Evolutionary conservation across 495 filamentous ascomycete species (phyloP).

Genomic region (Clohesyomyces aquaticus): DNA sequence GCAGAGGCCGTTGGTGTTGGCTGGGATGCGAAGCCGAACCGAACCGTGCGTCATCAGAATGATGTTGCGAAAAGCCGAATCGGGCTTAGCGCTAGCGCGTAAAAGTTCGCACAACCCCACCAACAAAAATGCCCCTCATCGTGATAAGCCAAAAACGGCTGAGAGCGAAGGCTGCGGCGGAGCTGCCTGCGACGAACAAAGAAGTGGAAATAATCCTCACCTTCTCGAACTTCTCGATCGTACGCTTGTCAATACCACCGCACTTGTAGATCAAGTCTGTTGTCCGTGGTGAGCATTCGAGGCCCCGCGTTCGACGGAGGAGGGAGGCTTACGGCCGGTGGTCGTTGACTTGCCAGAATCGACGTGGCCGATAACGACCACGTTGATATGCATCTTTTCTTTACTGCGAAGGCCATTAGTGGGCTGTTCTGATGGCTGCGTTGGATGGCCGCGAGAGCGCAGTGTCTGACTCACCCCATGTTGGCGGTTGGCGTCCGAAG

Average conservation of each 20-base stretch:
- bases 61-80: conserved; percentile 26
- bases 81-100: conserved; percentile 37
- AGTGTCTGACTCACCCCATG: conserved; percentile 31
- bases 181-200: background rate
- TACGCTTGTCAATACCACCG: conserved; percentile 99
- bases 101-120: conserved; percentile 43
- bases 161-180: conserved; percentile 7
- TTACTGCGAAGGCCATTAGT: conserved; percentile 60
- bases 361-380: conserved; percentile 99
- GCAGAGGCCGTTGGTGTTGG: background rate
- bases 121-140: conserved; percentile 40
- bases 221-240: conserved; percentile 99
- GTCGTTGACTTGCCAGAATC: conserved; percentile 99
- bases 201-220: conserved; percentile 55
- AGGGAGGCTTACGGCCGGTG: conserved; percentile 62
- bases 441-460: background rate
- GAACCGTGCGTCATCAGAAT: conserved; percentile 31
- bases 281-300: conserved; percentile 43
- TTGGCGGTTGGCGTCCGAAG: conserved; percentile 27
- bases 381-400: conserved; percentile 91
- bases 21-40: background rate
- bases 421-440: conserved; percentile 4
- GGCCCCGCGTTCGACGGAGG: conserved; percentile 37
- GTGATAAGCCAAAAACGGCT: conserved; percentile 42
- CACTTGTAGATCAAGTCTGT: conserved; percentile 99